These are phyloP conservation scores for Chalciporus sphaerocephalus DNA, from an alignment of 768 basidiomycete species.

Conservation along the genomic window DNA sequence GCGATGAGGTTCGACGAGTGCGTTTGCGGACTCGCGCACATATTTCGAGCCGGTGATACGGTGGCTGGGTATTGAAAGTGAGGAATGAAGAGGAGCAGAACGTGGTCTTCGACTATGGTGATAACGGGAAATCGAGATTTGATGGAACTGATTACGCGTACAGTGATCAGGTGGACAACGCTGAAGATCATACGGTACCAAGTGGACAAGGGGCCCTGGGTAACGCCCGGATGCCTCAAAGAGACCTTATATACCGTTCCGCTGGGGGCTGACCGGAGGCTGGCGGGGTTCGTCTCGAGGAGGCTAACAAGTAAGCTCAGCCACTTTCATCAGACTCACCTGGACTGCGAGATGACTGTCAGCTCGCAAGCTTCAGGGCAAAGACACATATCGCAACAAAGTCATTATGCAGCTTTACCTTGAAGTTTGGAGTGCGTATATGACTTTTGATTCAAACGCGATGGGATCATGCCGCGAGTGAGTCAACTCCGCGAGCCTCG, in stretches of 20 bases:
- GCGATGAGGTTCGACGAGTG: conserved; percentile 4
- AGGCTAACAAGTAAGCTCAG: conserved; percentile 1
- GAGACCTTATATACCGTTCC: conserved; percentile 8
- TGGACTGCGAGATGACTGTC: no score
- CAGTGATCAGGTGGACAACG: neutral
- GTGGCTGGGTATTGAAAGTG: conserved; percentile 6
- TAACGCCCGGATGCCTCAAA: neutral
- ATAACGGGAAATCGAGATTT: neutral
- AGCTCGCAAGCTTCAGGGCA: no score
- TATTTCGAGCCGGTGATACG: conserved; percentile 1
- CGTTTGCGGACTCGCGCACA: conserved; percentile 9
- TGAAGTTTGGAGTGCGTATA: no score
- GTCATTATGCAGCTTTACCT: no score
- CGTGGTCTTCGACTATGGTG: neutral
- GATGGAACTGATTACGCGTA: neutral
- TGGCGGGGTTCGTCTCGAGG: neutral
- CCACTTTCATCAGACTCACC: no score
- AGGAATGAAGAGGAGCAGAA: conserved; percentile 3
- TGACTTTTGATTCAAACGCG: no score
- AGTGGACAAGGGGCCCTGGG: neutral
- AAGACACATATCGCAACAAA: no score
- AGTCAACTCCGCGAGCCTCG: neutral
- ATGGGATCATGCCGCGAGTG: no score
- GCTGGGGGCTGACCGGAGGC: conserved; percentile 15
- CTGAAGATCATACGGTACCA: neutral